Percentiles rank a stretch among this genome's conserved stretches.
Conservation (phyloP, 495 filamentous ascomycete species). For the Recurvomyces mirabilis region DNA sequence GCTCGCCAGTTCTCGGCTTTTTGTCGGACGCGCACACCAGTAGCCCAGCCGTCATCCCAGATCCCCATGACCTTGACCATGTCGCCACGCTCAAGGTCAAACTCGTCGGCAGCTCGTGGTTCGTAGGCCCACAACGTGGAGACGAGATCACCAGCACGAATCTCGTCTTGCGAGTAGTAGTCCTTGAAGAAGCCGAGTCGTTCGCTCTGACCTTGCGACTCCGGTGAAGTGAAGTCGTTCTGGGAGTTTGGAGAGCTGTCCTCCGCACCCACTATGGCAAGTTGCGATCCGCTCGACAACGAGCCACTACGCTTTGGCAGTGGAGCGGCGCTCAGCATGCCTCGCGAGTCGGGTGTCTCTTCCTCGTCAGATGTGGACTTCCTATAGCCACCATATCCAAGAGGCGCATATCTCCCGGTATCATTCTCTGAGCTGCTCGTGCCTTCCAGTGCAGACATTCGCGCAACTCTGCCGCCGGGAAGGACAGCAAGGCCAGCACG, state of each 20-base stretch:
- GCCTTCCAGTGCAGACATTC: slow-evolving; percentile 87
- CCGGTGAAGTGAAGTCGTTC: slow-evolving; percentile 59
- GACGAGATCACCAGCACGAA: slow-evolving; percentile 82
- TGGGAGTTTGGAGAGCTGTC: slow-evolving; percentile 59
- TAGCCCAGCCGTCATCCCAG: slow-evolving; percentile 99
- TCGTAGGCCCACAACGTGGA: slow-evolving; percentile 94
- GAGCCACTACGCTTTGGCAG: slow-evolving; percentile 74
- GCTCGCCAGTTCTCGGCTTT: slow-evolving; percentile 81
- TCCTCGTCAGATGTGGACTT: slow-evolving; percentile 73
- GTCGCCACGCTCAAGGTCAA: slow-evolving; percentile 85
- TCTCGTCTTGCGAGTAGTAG: slow-evolving; percentile 96
- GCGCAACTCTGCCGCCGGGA: slow-evolving; percentile 78
- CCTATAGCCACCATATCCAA: slow-evolving; percentile 36
- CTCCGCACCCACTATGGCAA: slow-evolving; percentile 41
- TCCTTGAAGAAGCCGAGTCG: slow-evolving; percentile 94
- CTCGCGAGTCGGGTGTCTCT: slow-evolving; percentile 61
- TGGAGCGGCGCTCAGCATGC: slow-evolving; percentile 36
- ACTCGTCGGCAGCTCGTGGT: slow-evolving; percentile 86
- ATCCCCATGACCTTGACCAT: slow-evolving; percentile 98
- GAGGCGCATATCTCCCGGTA: slow-evolving; percentile 2
- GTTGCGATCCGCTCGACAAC: slow-evolving; percentile 72
- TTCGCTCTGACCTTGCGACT: slow-evolving; percentile 78
- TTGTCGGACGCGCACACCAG: slow-evolving; percentile 71
- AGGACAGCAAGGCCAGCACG: slow-evolving; percentile 45
- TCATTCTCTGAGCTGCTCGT: slow-evolving; percentile 21